Evolutionary conservation across 2,329 filamentous ascomycete species (phyloP), one percentile per base, ranked within the genome.

Genomic region (Orbilia ellipsospora): DNA sequence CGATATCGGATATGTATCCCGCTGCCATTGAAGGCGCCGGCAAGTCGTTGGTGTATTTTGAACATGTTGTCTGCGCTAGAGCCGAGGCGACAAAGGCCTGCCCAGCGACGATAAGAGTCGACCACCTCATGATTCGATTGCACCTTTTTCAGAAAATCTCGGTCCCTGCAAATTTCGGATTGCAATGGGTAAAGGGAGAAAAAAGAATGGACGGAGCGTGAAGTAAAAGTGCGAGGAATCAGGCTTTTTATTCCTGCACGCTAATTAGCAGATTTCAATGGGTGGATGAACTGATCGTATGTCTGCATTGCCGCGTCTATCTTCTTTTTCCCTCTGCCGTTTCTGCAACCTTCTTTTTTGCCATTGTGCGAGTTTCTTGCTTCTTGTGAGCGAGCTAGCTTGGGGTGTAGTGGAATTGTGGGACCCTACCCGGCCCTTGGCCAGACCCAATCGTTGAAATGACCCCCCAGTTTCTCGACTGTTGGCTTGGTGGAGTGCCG

Each of bases 11-110:
- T 16, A 66, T 66, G 15, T 74, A 74, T 15, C 70, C 70, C 42
- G 70, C 57, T 15, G 70, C 70, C 70, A 74, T 67, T 18, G 63
- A 57, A 51, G 70, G 70, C 56, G 62, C 70, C 31, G 70, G 70
- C 23, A 36, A 6, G 56, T 74, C 70, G 70, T 63, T 63, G 10
- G 28, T 45, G 57, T 67, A 23, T 44, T 62, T 66, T 20, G 56
- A 63, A 28, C 70, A 74, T 57, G 69, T 56, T 61, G 69, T 66
- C 45, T 74, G 70, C 51, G 70, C 70, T 44, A 74, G 57, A 42
- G 70, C 51, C 8, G 44, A 13, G 13, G 70, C 70, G 15, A 56
- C 63, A 26, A 63, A 51, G 18, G 54, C 57, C 18, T 56, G 42
- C 57, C 51, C 70, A 44, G 51, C 63, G 52, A 62, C 45, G 42